phyloP scores from a whole-genome alignment of 768 basidiomycete genomes.

The Agaricus subrufescens region DNA sequence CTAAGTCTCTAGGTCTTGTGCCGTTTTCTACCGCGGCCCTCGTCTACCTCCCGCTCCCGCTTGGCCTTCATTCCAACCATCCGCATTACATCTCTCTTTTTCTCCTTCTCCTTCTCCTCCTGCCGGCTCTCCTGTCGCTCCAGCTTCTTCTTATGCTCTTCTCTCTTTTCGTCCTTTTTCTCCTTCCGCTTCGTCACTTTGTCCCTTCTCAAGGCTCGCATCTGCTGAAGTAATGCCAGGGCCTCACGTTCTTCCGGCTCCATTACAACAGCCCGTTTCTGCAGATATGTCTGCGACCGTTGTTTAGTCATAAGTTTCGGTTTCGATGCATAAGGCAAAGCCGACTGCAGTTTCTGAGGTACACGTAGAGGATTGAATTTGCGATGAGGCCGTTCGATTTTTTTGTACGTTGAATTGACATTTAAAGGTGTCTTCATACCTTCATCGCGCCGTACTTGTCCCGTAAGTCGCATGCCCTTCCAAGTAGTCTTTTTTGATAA shows the following conservation, averaged over 20 bases:
- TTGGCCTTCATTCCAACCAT: conserved; percentile 67
- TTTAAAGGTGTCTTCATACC: conserved; percentile 76
- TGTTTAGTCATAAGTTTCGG: conserved; percentile 80
- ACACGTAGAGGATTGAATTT: conserved; percentile 90
- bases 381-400: conserved; percentile 70
- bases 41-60: conserved; percentile 55
- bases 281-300: conserved; percentile 76
- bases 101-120: conserved; percentile 69
- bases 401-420: conserved; percentile 86
- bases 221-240: conserved; percentile 87
- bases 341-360: conserved; percentile 84
- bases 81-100: conserved; percentile 73
- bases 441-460: conserved; percentile 85
- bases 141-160: conserved; percentile 62
- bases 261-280: conserved; percentile 92
- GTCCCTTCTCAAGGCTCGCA: conserved; percentile 86
- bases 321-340: conserved; percentile 90
- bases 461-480: conserved; percentile 95
- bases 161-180: conserved; percentile 81
- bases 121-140: conserved; percentile 64
- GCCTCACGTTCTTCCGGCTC: conserved; percentile 95
- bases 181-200: conserved; percentile 73
- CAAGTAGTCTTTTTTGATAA: conserved; percentile 78
- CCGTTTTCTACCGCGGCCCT: conserved; percentile 43
- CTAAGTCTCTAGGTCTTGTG: conserved; percentile 29